These are phyloP conservation scores for Prunus salicina DNA, from an alignment of 306 rosid genomes.

Conservation along the genomic window DNA sequence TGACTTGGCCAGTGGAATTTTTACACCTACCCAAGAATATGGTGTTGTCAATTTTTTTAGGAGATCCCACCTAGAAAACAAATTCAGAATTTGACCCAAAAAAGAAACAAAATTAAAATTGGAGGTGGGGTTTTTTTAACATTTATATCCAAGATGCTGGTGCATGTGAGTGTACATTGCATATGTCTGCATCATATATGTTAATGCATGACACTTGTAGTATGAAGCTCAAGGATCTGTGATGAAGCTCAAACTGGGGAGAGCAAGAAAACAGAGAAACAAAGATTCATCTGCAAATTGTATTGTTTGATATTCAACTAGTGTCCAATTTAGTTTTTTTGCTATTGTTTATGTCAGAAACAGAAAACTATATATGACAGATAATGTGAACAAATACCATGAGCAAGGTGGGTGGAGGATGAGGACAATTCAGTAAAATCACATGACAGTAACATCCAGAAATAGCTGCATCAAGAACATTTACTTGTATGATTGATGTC, in stretches of 20 bases:
- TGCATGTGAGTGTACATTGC: not conserved
- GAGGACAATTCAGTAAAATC: conserved; percentile 30
- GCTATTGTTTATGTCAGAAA: not conserved
- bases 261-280: not conserved
- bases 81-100: not conserved
- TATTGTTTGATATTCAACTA: not conserved
- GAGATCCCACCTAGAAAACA: not conserved
- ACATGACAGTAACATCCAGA: conserved; percentile 38
- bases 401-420: not conserved
- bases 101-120: not conserved
- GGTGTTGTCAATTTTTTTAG: not conserved
- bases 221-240: not conserved
- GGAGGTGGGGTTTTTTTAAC: not conserved
- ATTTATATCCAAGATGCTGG: not conserved
- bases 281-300: not conserved
- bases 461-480: not conserved
- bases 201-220: not conserved
- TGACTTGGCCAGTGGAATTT: not conserved
- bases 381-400: not conserved
- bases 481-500: not conserved
- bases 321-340: not conserved
- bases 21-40: not conserved
- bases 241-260: not conserved
- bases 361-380: not conserved
- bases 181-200: not conserved